These are phyloP conservation scores for Brassica juncea DNA, from an alignment of 345 rosid species.

Conservation along the genomic window DNA sequence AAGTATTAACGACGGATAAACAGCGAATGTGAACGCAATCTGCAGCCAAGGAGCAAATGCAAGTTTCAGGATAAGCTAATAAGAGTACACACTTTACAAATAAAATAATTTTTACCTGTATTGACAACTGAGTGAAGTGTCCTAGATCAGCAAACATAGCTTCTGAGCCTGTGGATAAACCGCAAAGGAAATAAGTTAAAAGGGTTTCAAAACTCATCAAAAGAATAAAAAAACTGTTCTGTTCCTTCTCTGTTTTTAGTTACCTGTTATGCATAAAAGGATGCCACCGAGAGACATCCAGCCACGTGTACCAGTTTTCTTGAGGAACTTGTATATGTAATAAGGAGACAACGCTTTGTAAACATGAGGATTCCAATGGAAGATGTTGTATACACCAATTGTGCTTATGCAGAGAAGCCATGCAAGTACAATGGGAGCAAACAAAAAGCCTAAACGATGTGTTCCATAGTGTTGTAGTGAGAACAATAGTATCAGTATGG, in stretches of 20 bases:
- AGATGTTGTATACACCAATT: conserved; percentile 83
- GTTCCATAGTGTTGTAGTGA: conserved; percentile 88
- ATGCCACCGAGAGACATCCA: conserved; percentile 99
- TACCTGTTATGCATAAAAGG: conserved; percentile 90
- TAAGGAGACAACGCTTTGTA: conserved; percentile 94
- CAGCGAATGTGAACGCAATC: conserved; percentile 90
- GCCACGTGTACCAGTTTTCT: conserved; percentile 87
- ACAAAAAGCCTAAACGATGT: conserved; percentile 77
- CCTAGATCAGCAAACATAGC: conserved; percentile 99
- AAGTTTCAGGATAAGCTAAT: neutral
- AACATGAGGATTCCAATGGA: conserved; percentile 89
- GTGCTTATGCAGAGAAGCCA: conserved; percentile 91
- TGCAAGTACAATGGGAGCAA: conserved; percentile 73
- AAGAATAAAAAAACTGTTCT: neutral
- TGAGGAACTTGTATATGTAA: conserved; percentile 86
- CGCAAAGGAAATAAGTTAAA: neutral
- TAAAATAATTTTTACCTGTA: conserved; percentile 53
- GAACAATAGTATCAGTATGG: conserved; percentile 67
- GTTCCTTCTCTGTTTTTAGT: neutral
- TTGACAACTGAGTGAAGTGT: conserved; percentile 89
- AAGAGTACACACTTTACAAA: neutral
- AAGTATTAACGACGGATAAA: conserved; percentile 90
- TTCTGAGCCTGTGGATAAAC: conserved; percentile 76
- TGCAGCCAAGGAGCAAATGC: conserved; percentile 41
- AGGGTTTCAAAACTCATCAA: neutral